Percentiles rank a stretch among this genome's conserved stretches.
phyloP scores from a whole-genome alignment of 495 filamentous ascomycete species.

The Massariosphaeria phaeospora region DNA sequence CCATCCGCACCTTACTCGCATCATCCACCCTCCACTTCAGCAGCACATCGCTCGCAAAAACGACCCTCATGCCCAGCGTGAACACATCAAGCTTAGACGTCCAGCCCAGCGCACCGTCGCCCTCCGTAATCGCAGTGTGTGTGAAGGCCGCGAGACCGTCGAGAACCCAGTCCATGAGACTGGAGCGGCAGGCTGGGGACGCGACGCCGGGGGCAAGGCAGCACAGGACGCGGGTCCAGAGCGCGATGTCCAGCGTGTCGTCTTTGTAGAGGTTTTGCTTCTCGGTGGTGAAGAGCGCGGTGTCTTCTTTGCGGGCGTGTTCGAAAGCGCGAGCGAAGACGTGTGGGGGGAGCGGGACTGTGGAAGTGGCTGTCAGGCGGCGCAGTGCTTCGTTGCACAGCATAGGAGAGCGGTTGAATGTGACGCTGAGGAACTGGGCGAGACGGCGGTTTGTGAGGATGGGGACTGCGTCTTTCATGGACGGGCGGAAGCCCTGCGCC shows the following conservation, averaged over 20 bases:
- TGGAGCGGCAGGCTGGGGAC: constrained; percentile 30
- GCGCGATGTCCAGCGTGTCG: constrained; percentile 60
- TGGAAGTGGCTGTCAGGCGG: constrained; percentile 20
- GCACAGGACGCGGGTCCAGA: constrained; percentile 56
- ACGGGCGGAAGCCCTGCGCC: neutral
- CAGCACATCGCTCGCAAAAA: constrained; percentile 46
- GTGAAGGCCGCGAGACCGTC: constrained; percentile 52
- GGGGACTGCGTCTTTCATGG: constrained; percentile 38
- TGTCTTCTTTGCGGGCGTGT: constrained; percentile 55
- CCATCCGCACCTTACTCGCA: constrained; percentile 12
- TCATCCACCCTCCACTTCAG: constrained; percentile 29
- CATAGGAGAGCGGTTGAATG: constrained; percentile 40
- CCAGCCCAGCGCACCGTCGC: constrained; percentile 69
- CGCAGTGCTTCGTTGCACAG: constrained; percentile 38
- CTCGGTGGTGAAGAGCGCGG: constrained; percentile 75
- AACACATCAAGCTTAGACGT: constrained; percentile 67
- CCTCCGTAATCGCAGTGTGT: constrained; percentile 36
- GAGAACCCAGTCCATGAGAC: constrained; percentile 51
- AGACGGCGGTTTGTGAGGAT: constrained; percentile 48
- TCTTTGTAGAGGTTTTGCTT: constrained; percentile 90
- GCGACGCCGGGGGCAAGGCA: constrained; percentile 27
- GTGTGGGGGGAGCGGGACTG: neutral
- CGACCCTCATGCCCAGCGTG: constrained; percentile 57
- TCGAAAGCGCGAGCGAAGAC: constrained; percentile 48
- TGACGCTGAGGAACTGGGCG: constrained; percentile 42